Evolutionary conservation across 2,329 filamentous ascomycete genomes (phyloP).

Genomic region (Alternaria angustiovoidea): DNA sequence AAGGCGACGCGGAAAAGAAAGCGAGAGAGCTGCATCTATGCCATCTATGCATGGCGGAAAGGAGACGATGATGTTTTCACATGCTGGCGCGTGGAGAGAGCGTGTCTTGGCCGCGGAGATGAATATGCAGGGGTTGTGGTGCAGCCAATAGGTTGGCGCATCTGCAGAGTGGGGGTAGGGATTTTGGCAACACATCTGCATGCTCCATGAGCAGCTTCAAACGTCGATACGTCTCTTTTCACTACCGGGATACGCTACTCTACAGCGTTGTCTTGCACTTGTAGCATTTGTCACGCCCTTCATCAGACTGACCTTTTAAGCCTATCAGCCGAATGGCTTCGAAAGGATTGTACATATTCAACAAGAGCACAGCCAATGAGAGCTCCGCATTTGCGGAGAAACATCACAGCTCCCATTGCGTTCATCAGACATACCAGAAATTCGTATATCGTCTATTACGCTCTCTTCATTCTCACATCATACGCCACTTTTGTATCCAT

Average conservation of each 20-base stretch:
- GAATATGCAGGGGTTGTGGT: slow-evolving; percentile 2
- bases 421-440: not conserved
- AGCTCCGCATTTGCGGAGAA: not conserved
- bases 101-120: slow-evolving; percentile 8
- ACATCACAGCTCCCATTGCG: not conserved
- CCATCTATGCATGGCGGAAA: slow-evolving; percentile 56
- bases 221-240: too few species aligned
- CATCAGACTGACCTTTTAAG: too few species aligned
- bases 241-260: too few species aligned
- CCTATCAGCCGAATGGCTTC: too few species aligned
- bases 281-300: too few species aligned
- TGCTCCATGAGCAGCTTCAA: too few species aligned
- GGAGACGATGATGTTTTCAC: slow-evolving; percentile 12
- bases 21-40: slow-evolving; percentile 61
- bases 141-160: too few species aligned
- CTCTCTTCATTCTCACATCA: not conserved
- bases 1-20: slow-evolving; percentile 57
- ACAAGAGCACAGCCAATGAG: not conserved
- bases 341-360: too few species aligned
- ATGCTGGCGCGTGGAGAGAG: slow-evolving; percentile 18
- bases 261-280: too few species aligned
- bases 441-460: not conserved
- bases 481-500: slow-evolving; percentile 11
- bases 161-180: too few species aligned
- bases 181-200: too few species aligned